A percentile compares a stretch with the other conserved stretches of the same genome.
Evolutionary conservation across 148 eudicot species (phyloP).

Genomic region (Camellia lanceoleosa): DNA sequence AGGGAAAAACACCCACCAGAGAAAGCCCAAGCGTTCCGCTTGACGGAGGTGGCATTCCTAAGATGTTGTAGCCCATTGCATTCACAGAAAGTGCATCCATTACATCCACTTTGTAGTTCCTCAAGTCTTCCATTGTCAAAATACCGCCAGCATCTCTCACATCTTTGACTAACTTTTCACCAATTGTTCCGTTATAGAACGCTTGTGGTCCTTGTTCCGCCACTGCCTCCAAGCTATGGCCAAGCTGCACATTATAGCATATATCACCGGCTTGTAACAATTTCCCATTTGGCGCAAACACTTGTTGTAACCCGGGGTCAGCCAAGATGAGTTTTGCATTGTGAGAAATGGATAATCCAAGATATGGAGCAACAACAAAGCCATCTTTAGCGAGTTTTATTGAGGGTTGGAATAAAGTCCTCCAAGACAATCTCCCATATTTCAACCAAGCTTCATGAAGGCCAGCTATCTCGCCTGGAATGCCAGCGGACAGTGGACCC

Average conservation of each 20-base stretch:
- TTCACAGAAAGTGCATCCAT: slow-evolving; percentile 53
- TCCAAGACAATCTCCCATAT: slow-evolving; percentile 76
- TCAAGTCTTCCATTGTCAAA: slow-evolving; percentile 80
- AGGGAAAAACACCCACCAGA: slow-evolving; percentile 46
- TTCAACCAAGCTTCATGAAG: slow-evolving; percentile 76
- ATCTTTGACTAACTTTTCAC: slow-evolving; percentile 66
- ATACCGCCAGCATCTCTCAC: slow-evolving; percentile 80
- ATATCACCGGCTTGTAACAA: slow-evolving; percentile 67
- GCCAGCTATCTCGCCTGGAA: slow-evolving; percentile 87
- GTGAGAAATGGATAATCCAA: slow-evolving; percentile 33
- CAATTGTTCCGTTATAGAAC: slow-evolving; percentile 68
- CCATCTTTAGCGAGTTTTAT: slow-evolving; percentile 67
- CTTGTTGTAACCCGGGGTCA: slow-evolving; percentile 66
- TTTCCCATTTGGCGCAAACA: slow-evolving; percentile 77
- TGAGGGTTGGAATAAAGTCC: slow-evolving; percentile 61
- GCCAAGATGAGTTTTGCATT: slow-evolving; percentile 30
- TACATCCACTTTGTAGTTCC: slow-evolving; percentile 55
- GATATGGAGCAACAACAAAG: slow-evolving; percentile 59
- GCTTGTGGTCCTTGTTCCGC: slow-evolving; percentile 71
- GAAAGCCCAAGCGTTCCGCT: slow-evolving; percentile 84
- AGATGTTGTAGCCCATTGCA: slow-evolving; percentile 63
- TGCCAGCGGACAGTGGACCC: slow-evolving; percentile 83
- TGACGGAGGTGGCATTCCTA: slow-evolving; percentile 97
- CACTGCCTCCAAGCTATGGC: slow-evolving; percentile 50
- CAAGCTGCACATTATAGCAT: slow-evolving; percentile 75